These are phyloP conservation scores for Tricholomella constricta DNA, from an alignment of 768 basidiomycete species.

Conservation along the genomic window DNA sequence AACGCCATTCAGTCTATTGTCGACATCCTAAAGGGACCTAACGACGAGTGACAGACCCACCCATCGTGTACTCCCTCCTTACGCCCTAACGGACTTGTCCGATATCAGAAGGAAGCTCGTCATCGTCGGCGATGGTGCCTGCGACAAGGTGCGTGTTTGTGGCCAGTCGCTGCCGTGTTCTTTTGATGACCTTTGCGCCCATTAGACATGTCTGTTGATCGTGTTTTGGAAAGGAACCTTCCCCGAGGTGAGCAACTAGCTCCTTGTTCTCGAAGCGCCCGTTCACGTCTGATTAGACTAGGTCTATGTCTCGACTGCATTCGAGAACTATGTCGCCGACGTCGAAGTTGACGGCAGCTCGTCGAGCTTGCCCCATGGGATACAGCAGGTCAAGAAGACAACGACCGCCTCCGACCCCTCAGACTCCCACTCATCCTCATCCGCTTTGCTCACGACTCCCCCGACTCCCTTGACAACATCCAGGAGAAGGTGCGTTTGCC, in stretches of 20 bases:
- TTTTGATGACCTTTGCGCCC: not conserved
- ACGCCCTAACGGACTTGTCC: conserved; percentile 57
- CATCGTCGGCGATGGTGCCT: conserved; percentile 98
- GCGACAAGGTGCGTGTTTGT: conserved; percentile 70
- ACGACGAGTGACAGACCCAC: conserved; percentile 5
- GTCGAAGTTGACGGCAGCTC: conserved; percentile 98
- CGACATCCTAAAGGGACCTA: too few relatives aligned
- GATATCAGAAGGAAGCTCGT: conserved; percentile 99
- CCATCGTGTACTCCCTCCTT: not conserved
- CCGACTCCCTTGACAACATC: conserved; percentile 98
- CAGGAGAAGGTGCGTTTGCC: conserved; percentile 88
- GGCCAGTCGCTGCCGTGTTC: not conserved
- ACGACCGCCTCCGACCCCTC: conserved; percentile 96
- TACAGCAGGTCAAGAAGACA: conserved; percentile 99
- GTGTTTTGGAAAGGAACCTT: conserved; percentile 97
- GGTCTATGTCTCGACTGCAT: conserved; percentile 99
- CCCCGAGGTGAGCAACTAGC: conserved; percentile 73
- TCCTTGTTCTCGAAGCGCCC: too few relatives aligned
- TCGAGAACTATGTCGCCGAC: conserved; percentile 99
- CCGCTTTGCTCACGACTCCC: conserved; percentile 97
- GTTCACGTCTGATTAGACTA: conserved; percentile 31
- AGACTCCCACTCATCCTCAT: conserved; percentile 99
- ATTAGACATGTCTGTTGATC: conserved; percentile 88
- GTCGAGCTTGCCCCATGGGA: conserved; percentile 99
- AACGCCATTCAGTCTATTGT: too few relatives aligned